phyloP scores from a whole-genome alignment of 2,329 filamentous ascomycete species.

The Zalaria sp. region DNA sequence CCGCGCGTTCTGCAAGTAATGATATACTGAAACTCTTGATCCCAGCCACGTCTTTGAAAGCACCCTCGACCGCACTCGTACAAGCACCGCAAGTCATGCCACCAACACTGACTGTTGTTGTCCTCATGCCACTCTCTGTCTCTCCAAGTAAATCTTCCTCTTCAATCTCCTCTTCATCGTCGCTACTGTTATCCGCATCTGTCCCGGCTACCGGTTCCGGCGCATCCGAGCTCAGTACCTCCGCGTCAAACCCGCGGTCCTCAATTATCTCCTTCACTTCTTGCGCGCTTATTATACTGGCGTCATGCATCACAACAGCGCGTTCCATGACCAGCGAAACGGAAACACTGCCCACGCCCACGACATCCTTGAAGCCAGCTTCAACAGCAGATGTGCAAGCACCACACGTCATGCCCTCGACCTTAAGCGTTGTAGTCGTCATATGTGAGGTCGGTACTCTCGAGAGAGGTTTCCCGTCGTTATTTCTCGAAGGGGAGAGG shows the following conservation, averaged over 20 bases:
- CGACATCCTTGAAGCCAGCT: slow-evolving; percentile 66
- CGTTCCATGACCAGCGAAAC: slow-evolving; percentile 93
- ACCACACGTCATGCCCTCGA: slow-evolving; percentile 79
- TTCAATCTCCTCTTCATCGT: slow-evolving; percentile 7
- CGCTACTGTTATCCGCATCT: slow-evolving; percentile 9
- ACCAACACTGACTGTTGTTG: slow-evolving; percentile 78
- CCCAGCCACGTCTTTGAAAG: slow-evolving; percentile 69
- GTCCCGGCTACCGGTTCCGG: slow-evolving; percentile 10
- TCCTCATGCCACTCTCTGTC: slow-evolving; percentile 22
- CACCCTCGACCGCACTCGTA: slow-evolving; percentile 86
- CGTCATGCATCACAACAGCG: slow-evolving; percentile 82
- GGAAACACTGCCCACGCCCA: slow-evolving; percentile 74
- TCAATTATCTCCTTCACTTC: slow-evolving; percentile 75
- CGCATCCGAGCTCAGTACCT: slow-evolving; percentile 25
- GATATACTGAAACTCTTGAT: slow-evolving; percentile 81
- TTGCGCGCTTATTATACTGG: slow-evolving; percentile 57
- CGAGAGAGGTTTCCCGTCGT: neutral
- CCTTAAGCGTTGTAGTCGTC: slow-evolving; percentile 82
- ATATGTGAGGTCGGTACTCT: slow-evolving; percentile 32
- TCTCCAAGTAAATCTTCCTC: neutral
- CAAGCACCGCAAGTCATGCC: slow-evolving; percentile 86
- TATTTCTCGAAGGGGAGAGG: neutral
- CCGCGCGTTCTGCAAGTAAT: slow-evolving; percentile 89
- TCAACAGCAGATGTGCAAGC: slow-evolving; percentile 90
- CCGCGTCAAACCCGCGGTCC: slow-evolving; percentile 80